A percentile compares a stretch with the other conserved stretches of the same genome.
Conservation (phyloP, 306 rosid genomes). For the Psophocarpus tetragonolobus region DNA sequence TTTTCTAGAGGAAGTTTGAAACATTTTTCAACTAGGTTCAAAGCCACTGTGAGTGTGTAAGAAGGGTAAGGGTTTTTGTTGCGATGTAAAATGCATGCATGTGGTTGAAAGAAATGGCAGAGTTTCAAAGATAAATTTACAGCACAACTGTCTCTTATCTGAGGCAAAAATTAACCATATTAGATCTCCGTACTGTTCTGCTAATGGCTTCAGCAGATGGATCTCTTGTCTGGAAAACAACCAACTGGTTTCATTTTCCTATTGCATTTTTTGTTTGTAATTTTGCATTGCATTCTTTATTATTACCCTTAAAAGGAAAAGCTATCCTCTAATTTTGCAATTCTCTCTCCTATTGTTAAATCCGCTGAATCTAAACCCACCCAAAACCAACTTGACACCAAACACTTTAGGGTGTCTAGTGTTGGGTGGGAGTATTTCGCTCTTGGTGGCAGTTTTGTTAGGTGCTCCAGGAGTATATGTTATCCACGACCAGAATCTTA, state of each 20-base stretch:
- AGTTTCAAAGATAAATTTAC: constrained; percentile 6
- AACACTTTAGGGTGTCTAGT: too few relatives aligned
- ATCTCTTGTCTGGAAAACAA: neutral
- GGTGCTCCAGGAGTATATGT: neutral
- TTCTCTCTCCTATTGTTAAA: constrained; percentile 7
- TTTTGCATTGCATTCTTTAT: neutral
- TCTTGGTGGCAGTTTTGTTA: too few relatives aligned
- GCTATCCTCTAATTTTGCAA: neutral
- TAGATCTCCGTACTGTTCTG: neutral
- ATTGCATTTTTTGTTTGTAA: neutral
- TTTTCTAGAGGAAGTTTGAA: neutral
- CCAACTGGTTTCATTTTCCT: neutral
- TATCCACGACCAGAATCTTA: neutral
- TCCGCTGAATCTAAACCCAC: too few relatives aligned
- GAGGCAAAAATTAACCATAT: neutral
- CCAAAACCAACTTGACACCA: too few relatives aligned
- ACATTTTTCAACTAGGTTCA: neutral
- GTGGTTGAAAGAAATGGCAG: neutral
- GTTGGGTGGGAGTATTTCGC: too few relatives aligned
- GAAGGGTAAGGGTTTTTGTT: neutral
- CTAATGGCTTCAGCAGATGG: neutral
- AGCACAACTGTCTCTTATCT: neutral
- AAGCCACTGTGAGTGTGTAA: neutral
- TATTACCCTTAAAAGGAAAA: neutral
- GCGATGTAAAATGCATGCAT: neutral